Evolutionary conservation across 768 basidiomycete species (phyloP).

Genomic region (Asterophora lycoperdoides): DNA sequence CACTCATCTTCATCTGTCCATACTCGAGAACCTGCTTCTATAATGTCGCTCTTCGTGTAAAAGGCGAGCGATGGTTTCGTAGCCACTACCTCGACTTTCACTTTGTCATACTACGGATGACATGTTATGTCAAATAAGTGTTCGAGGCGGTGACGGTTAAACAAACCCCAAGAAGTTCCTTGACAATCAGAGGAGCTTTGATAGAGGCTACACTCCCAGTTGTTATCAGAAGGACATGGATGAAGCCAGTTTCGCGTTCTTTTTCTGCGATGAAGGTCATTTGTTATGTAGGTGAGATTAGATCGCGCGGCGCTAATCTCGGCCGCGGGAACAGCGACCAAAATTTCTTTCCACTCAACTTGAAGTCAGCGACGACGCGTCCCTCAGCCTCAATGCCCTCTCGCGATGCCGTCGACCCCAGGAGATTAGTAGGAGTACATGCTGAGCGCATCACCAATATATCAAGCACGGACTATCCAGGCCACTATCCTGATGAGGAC

Average conservation of each 20-base stretch:
- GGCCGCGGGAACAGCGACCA: background rate
- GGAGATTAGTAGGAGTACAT: conserved; percentile 62
- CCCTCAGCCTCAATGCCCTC: conserved; percentile 7
- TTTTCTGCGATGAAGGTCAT: conserved; percentile 37
- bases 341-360: conserved; percentile 2
- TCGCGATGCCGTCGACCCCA: conserved; percentile 22
- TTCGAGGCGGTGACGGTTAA: background rate
- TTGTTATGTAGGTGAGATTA: background rate
- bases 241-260: conserved; percentile 38
- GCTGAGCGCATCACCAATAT: conserved; percentile 75
- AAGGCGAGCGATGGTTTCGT: conserved; percentile 78
- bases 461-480: conserved; percentile 88
- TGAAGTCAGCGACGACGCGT: background rate
- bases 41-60: conserved; percentile 54
- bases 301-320: background rate
- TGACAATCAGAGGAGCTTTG: conserved; percentile 87
- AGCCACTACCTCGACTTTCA: conserved; percentile 79
- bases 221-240: conserved; percentile 78
- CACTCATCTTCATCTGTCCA: conserved; percentile 96
- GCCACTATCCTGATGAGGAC: conserved; percentile 82
- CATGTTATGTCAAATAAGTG: background rate
- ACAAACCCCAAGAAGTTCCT: conserved; percentile 59
- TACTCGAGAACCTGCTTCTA: conserved; percentile 51
- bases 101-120: conserved; percentile 55
- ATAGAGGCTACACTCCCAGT: conserved; percentile 96